phyloP scores from a whole-genome alignment of 2,329 filamentous ascomycete species.

The Hymenoscyphus occultus region DNA sequence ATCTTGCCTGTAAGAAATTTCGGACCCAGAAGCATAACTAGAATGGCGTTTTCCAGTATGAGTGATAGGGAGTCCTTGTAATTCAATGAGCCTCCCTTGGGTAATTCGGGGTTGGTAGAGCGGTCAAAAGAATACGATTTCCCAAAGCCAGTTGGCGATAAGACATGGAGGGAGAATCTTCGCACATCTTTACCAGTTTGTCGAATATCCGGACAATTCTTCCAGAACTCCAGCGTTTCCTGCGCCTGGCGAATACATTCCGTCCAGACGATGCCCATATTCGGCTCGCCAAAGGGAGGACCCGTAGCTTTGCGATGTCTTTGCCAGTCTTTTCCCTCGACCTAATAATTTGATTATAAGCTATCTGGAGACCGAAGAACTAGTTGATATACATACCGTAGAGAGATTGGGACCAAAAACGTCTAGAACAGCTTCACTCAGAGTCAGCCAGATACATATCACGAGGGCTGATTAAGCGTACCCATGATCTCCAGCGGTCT shows the following conservation, averaged over 20 bases:
- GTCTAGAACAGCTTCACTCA: background rate
- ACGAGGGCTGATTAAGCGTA: background rate
- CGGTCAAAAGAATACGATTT: slow-evolving; percentile 7
- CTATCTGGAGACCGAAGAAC: background rate
- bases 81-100: background rate
- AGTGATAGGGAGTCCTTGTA: slow-evolving; percentile 5
- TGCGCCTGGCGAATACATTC: background rate
- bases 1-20: background rate
- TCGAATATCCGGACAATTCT: background rate
- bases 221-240: background rate
- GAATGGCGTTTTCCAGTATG: slow-evolving; percentile 8
- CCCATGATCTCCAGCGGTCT: slow-evolving; percentile 4
- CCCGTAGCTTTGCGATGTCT: slow-evolving; percentile 4
- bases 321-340: slow-evolving; percentile 5
- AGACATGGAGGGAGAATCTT: slow-evolving; percentile 5
- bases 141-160: slow-evolving; percentile 1
- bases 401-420: slow-evolving; percentile 5
- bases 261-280: background rate
- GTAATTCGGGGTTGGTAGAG: background rate
- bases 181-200: slow-evolving; percentile 1
- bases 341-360: background rate
- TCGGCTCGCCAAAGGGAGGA: background rate
- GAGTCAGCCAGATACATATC: background rate
- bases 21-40: background rate
- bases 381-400: background rate